phyloP scores from a whole-genome alignment of 176 grass and related monocot species.

The Secale cereale region DNA sequence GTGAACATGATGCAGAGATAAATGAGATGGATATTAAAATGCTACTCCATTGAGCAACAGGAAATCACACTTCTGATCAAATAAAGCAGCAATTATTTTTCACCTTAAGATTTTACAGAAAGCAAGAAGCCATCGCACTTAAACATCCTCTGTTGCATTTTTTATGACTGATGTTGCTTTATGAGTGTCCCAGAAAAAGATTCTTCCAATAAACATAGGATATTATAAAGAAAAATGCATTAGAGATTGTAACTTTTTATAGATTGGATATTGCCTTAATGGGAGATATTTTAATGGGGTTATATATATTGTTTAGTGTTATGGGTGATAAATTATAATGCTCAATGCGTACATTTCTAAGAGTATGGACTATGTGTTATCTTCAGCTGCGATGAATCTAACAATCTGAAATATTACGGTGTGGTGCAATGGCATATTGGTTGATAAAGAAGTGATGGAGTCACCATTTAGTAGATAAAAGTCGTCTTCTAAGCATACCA shows the following conservation, averaged over 20 bases:
- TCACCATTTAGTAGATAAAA: not conserved
- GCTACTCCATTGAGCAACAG: not conserved
- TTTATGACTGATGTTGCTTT: not conserved
- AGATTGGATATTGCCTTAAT: not conserved
- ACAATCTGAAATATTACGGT: not conserved
- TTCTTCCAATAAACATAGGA: not conserved
- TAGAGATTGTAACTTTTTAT: not conserved
- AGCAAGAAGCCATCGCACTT: not conserved
- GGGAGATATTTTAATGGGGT: not conserved
- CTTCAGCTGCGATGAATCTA: not conserved
- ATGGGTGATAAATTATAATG: not conserved
- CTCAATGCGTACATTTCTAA: not conserved
- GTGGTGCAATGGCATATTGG: not conserved
- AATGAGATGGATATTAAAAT: not conserved
- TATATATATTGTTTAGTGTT: not conserved
- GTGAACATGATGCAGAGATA: not conserved
- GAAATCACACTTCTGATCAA: not conserved
- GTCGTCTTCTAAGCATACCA: not conserved
- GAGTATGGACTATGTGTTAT: not conserved
- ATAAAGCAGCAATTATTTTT: not conserved
- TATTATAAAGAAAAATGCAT: not conserved
- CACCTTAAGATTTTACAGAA: not conserved
- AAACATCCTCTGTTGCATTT: not conserved
- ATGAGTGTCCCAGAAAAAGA: not conserved
- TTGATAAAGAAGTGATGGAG: not conserved